Conservation (phyloP, 2,329 filamentous ascomycete genomes). For the Alternaria novae-zelandiae region DNA sequence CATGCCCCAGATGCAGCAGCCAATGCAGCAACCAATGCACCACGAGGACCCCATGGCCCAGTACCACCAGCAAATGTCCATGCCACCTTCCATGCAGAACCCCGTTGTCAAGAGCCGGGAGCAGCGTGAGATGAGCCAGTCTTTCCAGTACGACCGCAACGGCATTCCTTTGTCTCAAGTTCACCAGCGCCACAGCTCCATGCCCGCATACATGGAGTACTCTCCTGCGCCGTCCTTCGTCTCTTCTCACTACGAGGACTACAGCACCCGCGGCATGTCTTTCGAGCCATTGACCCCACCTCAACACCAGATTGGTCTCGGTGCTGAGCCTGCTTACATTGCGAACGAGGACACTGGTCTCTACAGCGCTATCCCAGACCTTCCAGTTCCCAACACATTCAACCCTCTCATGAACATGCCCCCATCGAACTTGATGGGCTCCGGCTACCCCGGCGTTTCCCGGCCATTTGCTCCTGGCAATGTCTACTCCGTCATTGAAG, state of each 20-base stretch:
- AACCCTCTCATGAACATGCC: constrained; percentile 92
- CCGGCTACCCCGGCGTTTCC: constrained; percentile 76
- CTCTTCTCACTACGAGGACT: constrained; percentile 98
- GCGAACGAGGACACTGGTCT: constrained; percentile 96
- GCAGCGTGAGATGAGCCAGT: constrained; percentile 75
- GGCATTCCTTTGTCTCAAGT: constrained; percentile 81
- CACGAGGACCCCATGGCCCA: constrained; percentile 73
- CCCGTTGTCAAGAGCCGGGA: constrained; percentile 82
- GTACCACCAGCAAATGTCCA: constrained; percentile 75
- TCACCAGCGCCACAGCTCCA: constrained; percentile 95
- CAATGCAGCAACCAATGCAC: constrained; percentile 59
- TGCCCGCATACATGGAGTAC: constrained; percentile 98
- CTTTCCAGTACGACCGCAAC: constrained; percentile 90
- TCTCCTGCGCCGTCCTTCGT: constrained; percentile 97
- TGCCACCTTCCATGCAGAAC: constrained; percentile 74
- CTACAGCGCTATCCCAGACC: constrained; percentile 93
- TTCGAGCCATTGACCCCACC: constrained; percentile 97
- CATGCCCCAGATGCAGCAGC: constrained; percentile 49
- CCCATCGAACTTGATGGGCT: constrained; percentile 79
- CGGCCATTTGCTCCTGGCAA: constrained; percentile 74
- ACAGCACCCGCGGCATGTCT: constrained; percentile 93
- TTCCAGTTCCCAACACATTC: constrained; percentile 75
- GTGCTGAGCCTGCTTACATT: constrained; percentile 92
- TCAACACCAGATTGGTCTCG: constrained; percentile 82
- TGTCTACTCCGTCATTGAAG: constrained; percentile 95